Evolutionary conservation across 345 rosid genomes (phyloP), one percentile per base, ranked within the genome.

Genomic region (Noccaea bulbosa): DNA sequence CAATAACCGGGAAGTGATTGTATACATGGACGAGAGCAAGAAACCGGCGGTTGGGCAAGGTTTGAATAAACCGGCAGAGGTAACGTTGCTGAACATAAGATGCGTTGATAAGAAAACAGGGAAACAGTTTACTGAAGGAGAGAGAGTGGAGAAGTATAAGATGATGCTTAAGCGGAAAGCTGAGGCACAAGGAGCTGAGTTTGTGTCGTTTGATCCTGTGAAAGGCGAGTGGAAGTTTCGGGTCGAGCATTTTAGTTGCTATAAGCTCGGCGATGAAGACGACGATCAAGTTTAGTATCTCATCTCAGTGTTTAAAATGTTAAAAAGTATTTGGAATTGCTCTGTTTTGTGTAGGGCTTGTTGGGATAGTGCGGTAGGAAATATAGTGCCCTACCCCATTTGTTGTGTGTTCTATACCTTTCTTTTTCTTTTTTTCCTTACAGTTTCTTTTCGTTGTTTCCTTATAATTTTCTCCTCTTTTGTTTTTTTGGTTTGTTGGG

Each of bases 31-130:
- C 37, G 98, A 95, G 66, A 83, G 83, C 84, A 86, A 87, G 84
- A 95, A 95, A 79, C 98, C 99, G 8, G 87, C 93, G 3, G 86
- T 86, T 27, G 99, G 99, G 53, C 92, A 95, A 74, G 99, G 98
- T 57, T 85, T 95, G 15, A 95, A 95, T 70, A 95, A 95, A 75
- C 90, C 99, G 11, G 98, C 99, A 0, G 99, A 84, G 80, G 96
- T 95, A 17, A 92, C 96, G 0, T 88, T 95, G 59, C 87, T 92
- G 41, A 95, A 95, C 75, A 86, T 95, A 69, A 95, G 90, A 75
- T 95, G 96, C 81, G 64, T 86, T 2, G 97, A 90, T 70, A 95
- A 81, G 67, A 90, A 84, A 85, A 88, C 88, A 5, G 85, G 96
- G 17, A 80, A 70, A 7, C 96, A 88, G 76, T 81, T 70, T 34